These are phyloP conservation scores for Ogataea degrootiae DNA, from an alignment of 805 yeast species.

Conservation along the genomic window DNA sequence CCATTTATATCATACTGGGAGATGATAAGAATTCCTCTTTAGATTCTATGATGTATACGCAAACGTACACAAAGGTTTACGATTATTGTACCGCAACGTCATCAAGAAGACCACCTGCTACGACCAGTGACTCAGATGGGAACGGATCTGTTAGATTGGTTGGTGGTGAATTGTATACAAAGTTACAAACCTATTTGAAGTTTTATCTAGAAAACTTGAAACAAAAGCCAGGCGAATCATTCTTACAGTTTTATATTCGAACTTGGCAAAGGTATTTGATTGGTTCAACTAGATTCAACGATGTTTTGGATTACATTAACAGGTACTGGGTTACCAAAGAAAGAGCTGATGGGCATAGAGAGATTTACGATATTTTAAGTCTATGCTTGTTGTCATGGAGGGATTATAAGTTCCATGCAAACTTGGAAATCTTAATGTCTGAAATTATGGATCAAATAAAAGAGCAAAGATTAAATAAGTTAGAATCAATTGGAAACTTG, in stretches of 20 bases:
- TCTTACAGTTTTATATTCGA: slow-evolving; percentile 76
- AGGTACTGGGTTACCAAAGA: slow-evolving; percentile 98
- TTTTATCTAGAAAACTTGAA: slow-evolving; percentile 49
- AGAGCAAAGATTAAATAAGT: slow-evolving; percentile 72
- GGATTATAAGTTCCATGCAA: slow-evolving; percentile 67
- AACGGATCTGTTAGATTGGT: slow-evolving; percentile 43
- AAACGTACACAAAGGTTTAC: slow-evolving; percentile 86
- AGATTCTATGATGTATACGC: slow-evolving; percentile 74
- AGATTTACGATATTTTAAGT: slow-evolving; percentile 87
- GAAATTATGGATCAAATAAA: slow-evolving; percentile 76
- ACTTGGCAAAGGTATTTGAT: slow-evolving; percentile 86
- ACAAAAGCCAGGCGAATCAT: slow-evolving; percentile 56
- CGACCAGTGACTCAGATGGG: slow-evolving; percentile 18
- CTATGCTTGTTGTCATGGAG: slow-evolving; percentile 87
- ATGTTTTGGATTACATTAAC: slow-evolving; percentile 92
- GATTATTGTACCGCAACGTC: slow-evolving; percentile 86
- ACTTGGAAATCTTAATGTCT: slow-evolving; percentile 52
- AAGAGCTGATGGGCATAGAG: slow-evolving; percentile 86
- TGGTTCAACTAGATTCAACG: slow-evolving; percentile 88
- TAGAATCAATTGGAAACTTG: slow-evolving; percentile 60
- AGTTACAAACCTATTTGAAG: slow-evolving; percentile 61
- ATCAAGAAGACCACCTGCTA: slow-evolving; percentile 38
- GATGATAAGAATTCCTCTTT: slow-evolving; percentile 59
- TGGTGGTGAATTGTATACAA: slow-evolving; percentile 84
- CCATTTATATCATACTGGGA: slow-evolving; percentile 65